A percentile compares a stretch with the other conserved stretches of the same genome.
phyloP scores from a whole-genome alignment of 495 filamentous ascomycete genomes.

The Margaritispora aquatica region DNA sequence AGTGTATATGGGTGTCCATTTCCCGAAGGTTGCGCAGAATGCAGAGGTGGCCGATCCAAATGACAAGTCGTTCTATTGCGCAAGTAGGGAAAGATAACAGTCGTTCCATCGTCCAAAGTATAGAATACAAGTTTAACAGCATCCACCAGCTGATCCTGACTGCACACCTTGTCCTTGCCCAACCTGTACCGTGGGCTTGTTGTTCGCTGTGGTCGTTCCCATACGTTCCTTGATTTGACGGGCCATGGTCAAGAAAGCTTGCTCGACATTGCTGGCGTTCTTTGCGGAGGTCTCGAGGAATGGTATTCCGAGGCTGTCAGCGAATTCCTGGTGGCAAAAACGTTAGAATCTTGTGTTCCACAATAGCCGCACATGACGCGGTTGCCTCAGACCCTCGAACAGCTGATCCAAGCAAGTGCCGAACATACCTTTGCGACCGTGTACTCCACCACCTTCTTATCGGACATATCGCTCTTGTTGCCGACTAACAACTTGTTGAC shows the following conservation, averaged over 20 bases:
- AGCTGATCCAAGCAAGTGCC: slow-evolving; percentile 19
- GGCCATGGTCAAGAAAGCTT: slow-evolving; percentile 99
- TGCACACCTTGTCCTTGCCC: slow-evolving; percentile 90
- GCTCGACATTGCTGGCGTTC: slow-evolving; percentile 98
- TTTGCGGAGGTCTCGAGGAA: slow-evolving; percentile 99
- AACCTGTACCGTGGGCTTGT: slow-evolving; percentile 97
- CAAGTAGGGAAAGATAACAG: slow-evolving; percentile 19
- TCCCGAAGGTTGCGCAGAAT: slow-evolving; percentile 17
- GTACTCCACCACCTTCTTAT: slow-evolving; percentile 99
- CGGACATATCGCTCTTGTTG: slow-evolving; percentile 99
- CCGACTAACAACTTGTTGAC: slow-evolving; percentile 98
- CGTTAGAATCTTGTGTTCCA: slow-evolving; percentile 9
- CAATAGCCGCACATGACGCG: slow-evolving; percentile 7
- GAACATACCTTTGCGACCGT: slow-evolving; percentile 88
- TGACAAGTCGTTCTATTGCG: slow-evolving; percentile 24
- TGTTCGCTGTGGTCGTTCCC: slow-evolving; percentile 88
- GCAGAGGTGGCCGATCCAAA: slow-evolving; percentile 21
- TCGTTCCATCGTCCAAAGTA: slow-evolving; percentile 11
- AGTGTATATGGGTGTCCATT: slow-evolving; percentile 6
- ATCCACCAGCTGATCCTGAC: slow-evolving; percentile 81
- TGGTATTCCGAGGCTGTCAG: slow-evolving; percentile 96
- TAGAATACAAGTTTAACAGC: slow-evolving; percentile 63
- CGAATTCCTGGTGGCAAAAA: slow-evolving; percentile 74
- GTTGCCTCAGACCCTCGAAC: slow-evolving; percentile 11
- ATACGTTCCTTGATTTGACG: slow-evolving; percentile 99